Evolutionary conservation across 306 rosid species (phyloP).

Genomic region (Begonia fuchsioides): DNA sequence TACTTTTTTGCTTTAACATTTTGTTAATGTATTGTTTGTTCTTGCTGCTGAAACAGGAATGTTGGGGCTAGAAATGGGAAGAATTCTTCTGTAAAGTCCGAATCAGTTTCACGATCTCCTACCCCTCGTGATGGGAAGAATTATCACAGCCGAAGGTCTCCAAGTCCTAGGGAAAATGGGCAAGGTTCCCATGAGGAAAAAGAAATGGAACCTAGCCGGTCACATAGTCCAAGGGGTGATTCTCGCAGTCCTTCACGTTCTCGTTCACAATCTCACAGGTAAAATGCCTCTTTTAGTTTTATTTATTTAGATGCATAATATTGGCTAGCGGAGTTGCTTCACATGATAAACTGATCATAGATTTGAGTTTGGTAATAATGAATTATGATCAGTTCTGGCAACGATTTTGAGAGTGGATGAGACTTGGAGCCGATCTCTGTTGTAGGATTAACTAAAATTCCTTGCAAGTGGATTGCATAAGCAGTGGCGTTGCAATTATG

Average conservation of each 20-base stretch:
- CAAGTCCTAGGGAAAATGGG: slow-evolving; percentile 42
- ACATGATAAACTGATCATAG: too few relatives aligned
- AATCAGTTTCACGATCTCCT: slow-evolving; percentile 67
- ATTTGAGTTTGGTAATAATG: too few relatives aligned
- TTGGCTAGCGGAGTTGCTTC: neutral
- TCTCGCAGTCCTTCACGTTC: slow-evolving; percentile 44
- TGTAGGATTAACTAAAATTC: too few relatives aligned
- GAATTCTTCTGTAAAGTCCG: slow-evolving; percentile 49
- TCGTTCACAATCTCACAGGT: slow-evolving; percentile 59
- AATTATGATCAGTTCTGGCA: too few relatives aligned
- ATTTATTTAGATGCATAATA: neutral
- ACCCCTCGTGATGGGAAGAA: slow-evolving; percentile 36
- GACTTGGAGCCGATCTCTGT: too few relatives aligned
- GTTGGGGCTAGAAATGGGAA: slow-evolving; percentile 31
- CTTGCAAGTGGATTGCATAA: too few relatives aligned
- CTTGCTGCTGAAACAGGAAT: slow-evolving; percentile 28
- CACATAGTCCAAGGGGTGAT: slow-evolving; percentile 38
- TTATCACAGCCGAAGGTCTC: slow-evolving; percentile 24
- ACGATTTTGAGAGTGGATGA: too few relatives aligned
- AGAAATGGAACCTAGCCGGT: slow-evolving; percentile 33
- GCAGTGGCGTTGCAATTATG: too few relatives aligned
- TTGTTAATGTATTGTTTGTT: neutral
- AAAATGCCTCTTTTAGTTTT: slow-evolving; percentile 7
- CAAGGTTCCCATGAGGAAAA: slow-evolving; percentile 27
- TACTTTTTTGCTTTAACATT: slow-evolving; percentile 4